A percentile compares a stretch with the other conserved stretches of the same genome.
Conservation (phyloP, 2,329 filamentous ascomycete genomes). For the Colletotrichum sp. region DNA sequence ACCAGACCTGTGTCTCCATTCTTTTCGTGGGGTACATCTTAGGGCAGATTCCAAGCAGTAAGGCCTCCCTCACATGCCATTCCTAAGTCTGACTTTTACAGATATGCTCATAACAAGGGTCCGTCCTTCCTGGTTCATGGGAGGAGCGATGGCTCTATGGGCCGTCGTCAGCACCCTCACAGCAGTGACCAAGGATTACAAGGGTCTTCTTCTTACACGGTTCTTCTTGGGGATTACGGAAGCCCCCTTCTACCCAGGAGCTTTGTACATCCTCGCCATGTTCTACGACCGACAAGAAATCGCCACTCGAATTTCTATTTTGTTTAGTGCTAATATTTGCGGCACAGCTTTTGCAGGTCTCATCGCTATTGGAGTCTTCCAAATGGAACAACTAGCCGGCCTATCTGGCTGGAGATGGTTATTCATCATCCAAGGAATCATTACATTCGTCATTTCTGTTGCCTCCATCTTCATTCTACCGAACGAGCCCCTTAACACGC, state of each 20-base stretch:
- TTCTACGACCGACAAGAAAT: slow-evolving; percentile 47
- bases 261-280: slow-evolving; percentile 25
- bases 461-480: slow-evolving; percentile 37
- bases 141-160: slow-evolving; percentile 14
- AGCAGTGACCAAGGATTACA: slow-evolving; percentile 35
- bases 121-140: slow-evolving; percentile 8
- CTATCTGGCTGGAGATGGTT: slow-evolving; percentile 54
- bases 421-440: slow-evolving; percentile 46
- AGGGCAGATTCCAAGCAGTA: slow-evolving; percentile 30
- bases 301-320: slow-evolving; percentile 37
- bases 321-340: slow-evolving; percentile 36
- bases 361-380: slow-evolving; percentile 27
- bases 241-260: slow-evolving; percentile 28
- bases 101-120: slow-evolving; percentile 17
- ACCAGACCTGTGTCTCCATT: slow-evolving; percentile 21
- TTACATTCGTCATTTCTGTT: slow-evolving; percentile 32
- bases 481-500: slow-evolving; percentile 40
- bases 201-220: slow-evolving; percentile 35
- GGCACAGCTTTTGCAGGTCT: slow-evolving; percentile 27
- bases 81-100: background rate
- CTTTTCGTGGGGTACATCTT: slow-evolving; percentile 35
- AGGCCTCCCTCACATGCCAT: slow-evolving; percentile 20
- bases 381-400: slow-evolving; percentile 45
- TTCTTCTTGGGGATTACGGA: slow-evolving; percentile 39
- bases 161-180: slow-evolving; percentile 25